A percentile compares a stretch with the other conserved stretches of the same genome.
phyloP scores from a whole-genome alignment of 805 yeast genomes.

The Cyberlindnera japonica region DNA sequence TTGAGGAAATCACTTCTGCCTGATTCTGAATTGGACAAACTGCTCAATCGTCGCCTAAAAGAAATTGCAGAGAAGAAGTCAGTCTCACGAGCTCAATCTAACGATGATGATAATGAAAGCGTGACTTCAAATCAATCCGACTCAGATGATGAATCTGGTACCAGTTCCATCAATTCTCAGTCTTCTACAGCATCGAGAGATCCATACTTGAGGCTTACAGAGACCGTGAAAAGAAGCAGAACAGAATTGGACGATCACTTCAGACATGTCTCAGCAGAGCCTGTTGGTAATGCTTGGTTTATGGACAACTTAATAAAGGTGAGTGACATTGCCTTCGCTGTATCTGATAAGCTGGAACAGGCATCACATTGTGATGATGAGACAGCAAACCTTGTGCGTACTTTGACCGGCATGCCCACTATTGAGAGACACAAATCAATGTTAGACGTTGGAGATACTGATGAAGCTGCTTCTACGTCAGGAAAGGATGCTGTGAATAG shows the following conservation, averaged over 20 bases:
- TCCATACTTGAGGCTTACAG: slow-evolving; percentile 4
- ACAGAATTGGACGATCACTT: slow-evolving; percentile 3
- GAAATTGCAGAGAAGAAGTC: neutral
- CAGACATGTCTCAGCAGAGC: neutral
- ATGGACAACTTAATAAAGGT: slow-evolving; percentile 18
- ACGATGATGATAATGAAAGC: neutral
- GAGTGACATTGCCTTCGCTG: slow-evolving; percentile 22
- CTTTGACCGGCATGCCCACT: slow-evolving; percentile 36
- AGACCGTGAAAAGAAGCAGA: slow-evolving; percentile 7
- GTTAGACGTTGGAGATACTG: slow-evolving; percentile 15
- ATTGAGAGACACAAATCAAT: slow-evolving; percentile 23
- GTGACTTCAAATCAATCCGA: too few species aligned
- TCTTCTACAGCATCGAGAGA: neutral
- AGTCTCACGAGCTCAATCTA: neutral
- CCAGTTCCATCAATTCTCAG: slow-evolving; percentile 7
- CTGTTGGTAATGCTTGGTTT: slow-evolving; percentile 3
- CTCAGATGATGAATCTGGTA: slow-evolving; percentile 7
- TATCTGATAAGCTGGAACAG: slow-evolving; percentile 24
- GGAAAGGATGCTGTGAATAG: neutral
- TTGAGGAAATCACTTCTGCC: slow-evolving; percentile 7
- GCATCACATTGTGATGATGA: slow-evolving; percentile 31
- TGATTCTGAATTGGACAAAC: slow-evolving; percentile 5
- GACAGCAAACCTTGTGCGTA: slow-evolving; percentile 38
- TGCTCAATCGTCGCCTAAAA: slow-evolving; percentile 4
- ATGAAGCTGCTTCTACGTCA: too few species aligned